phyloP scores from a whole-genome alignment of 1,284 basidiomycete species.

The Puccinia horiana region DNA sequence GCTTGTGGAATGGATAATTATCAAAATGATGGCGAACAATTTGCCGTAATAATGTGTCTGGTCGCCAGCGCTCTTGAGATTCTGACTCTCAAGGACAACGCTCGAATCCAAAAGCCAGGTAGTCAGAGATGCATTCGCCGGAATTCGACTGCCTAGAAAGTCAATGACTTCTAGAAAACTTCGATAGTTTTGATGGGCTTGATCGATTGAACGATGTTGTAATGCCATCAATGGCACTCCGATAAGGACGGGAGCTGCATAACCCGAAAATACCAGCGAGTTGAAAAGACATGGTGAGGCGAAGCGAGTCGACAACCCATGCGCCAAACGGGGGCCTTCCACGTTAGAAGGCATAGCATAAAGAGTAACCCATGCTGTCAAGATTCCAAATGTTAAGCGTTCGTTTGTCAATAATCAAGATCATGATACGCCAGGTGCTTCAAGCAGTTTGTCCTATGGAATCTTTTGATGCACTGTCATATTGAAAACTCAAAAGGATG shows the following conservation, averaged over 20 bases:
- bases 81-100: neutral
- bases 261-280: neutral
- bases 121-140: neutral
- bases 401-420: neutral
- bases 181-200: neutral
- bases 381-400: neutral
- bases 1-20: neutral
- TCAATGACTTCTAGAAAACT: neutral
- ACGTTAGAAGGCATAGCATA: neutral
- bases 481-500: no score
- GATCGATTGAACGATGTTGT: neutral
- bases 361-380: conserved; percentile 2
- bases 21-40: neutral
- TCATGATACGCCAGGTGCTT: neutral
- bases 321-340: neutral
- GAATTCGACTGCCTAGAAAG: neutral
- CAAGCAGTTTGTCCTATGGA: neutral
- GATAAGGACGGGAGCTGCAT: neutral
- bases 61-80: neutral
- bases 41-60: neutral
- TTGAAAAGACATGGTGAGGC: conserved; percentile 11
- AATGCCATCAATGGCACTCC: neutral
- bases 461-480: no score
- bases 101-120: neutral
- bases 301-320: conserved; percentile 8